Percentiles rank a stretch among this genome's conserved stretches.
Evolutionary conservation across 805 yeast genomes (phyloP).

Genomic region (Starmerella etchellsii): DNA sequence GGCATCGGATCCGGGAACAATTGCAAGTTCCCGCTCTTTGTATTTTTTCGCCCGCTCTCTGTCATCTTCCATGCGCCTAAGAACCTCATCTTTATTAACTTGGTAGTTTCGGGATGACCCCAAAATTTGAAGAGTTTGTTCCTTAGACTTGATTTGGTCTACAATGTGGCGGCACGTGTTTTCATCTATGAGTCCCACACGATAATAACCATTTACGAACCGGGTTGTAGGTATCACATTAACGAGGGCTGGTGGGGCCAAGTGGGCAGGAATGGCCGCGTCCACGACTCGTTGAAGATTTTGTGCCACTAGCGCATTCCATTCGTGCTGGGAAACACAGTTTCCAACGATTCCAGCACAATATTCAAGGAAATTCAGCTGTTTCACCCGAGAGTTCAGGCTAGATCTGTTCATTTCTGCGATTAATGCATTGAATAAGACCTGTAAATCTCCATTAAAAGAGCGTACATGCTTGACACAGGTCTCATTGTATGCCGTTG

Average conservation of each 20-base stretch:
- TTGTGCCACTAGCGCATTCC: slow-evolving; percentile 3
- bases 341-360: slow-evolving; percentile 26
- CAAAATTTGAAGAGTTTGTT: slow-evolving; percentile 1
- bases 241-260: slow-evolving; percentile 20
- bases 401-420: slow-evolving; percentile 38
- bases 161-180: background rate
- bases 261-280: slow-evolving; percentile 19
- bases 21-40: slow-evolving; percentile 71
- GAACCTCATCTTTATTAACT: slow-evolving; percentile 39
- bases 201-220: slow-evolving; percentile 13
- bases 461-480: slow-evolving; percentile 21
- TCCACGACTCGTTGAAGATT: slow-evolving; percentile 15
- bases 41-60: slow-evolving; percentile 73
- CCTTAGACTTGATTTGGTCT: slow-evolving; percentile 5
- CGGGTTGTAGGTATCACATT: slow-evolving; percentile 16
- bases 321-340: slow-evolving; percentile 3
- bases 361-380: slow-evolving; percentile 59
- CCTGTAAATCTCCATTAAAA: slow-evolving; percentile 48
- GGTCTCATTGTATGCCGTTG: slow-evolving; percentile 26
- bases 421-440: slow-evolving; percentile 51
- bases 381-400: slow-evolving; percentile 49
- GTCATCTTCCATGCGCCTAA: slow-evolving; percentile 81
- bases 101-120: slow-evolving; percentile 2
- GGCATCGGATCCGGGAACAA: slow-evolving; percentile 33
- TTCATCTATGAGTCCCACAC: slow-evolving; percentile 3